Evolutionary conservation across 2,329 filamentous ascomycete genomes (phyloP).

Genomic region (Gaeumannomyces sp.): DNA sequence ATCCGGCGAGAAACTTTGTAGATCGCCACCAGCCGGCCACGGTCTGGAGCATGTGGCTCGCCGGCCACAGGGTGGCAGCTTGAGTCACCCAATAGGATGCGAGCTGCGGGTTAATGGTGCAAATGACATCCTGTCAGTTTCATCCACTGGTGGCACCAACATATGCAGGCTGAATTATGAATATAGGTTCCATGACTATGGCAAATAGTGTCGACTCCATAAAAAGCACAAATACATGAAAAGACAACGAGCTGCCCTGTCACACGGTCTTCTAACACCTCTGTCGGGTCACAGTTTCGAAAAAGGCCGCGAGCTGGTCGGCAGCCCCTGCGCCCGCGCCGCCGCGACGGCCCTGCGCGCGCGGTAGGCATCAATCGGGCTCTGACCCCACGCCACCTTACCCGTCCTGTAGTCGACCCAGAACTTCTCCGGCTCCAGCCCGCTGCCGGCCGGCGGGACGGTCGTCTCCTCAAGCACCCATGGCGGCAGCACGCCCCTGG

Average conservation of each 20-base stretch:
- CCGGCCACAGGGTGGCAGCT: no score
- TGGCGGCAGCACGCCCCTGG: neutral
- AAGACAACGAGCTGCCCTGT: neutral
- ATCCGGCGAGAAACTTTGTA: no score
- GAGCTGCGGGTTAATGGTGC: no score
- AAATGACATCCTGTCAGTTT: no score
- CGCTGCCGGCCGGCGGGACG: neutral
- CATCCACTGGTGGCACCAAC: no score
- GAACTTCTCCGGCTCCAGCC: neutral
- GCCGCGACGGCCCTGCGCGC: neutral
- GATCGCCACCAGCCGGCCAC: no score
- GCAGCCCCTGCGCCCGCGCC: neutral
- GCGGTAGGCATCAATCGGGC: neutral
- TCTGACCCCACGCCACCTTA: neutral
- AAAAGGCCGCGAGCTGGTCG: neutral
- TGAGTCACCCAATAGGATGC: no score
- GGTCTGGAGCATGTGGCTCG: no score
- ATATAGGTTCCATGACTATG: no score
- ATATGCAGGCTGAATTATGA: no score
- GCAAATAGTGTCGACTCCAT: neutral
- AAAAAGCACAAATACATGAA: neutral
- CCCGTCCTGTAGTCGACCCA: constrained; percentile 5
- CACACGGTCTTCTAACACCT: neutral
- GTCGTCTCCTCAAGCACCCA: neutral
- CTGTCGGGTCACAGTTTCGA: neutral